A percentile compares a stretch with the other conserved stretches of the same genome.
These are phyloP conservation scores for Pleurotus eryngii DNA, from an alignment of 768 basidiomycete species.

Conservation along the genomic window DNA sequence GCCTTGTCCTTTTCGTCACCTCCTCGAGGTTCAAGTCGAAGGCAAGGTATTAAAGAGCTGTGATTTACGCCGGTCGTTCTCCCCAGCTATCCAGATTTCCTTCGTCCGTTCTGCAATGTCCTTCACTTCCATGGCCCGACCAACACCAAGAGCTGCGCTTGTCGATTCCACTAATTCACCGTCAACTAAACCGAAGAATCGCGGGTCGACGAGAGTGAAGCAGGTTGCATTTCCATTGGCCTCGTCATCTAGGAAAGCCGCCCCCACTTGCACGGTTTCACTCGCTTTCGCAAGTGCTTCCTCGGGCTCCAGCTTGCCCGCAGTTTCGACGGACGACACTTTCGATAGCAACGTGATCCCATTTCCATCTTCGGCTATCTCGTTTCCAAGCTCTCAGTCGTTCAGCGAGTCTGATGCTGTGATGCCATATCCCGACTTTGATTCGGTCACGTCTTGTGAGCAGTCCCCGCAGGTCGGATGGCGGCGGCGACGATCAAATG, in stretches of 20 bases:
- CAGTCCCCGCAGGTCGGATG: conserved; percentile 10
- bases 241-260: conserved; percentile 1
- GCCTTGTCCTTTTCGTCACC: neutral
- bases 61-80: conserved; percentile 6
- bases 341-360: neutral
- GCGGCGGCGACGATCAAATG: conserved; percentile 10
- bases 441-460: neutral
- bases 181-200: neutral
- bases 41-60: neutral
- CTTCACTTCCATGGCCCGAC: neutral
- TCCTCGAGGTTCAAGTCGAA: neutral
- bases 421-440: neutral
- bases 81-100: neutral
- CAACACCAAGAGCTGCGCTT: neutral
- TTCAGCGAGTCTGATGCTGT: conserved; percentile 3
- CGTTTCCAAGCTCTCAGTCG: neutral
- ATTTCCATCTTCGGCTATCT: conserved; percentile 1
- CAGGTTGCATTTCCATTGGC: neutral
- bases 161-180: neutral
- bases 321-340: neutral
- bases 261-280: conserved; percentile 4
- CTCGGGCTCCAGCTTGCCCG: neutral
- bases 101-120: neutral
- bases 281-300: conserved; percentile 2
- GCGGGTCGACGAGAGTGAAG: neutral